Evolutionary conservation across 345 rosid species (phyloP).

Genomic region (Melaleuca quinquenervia): DNA sequence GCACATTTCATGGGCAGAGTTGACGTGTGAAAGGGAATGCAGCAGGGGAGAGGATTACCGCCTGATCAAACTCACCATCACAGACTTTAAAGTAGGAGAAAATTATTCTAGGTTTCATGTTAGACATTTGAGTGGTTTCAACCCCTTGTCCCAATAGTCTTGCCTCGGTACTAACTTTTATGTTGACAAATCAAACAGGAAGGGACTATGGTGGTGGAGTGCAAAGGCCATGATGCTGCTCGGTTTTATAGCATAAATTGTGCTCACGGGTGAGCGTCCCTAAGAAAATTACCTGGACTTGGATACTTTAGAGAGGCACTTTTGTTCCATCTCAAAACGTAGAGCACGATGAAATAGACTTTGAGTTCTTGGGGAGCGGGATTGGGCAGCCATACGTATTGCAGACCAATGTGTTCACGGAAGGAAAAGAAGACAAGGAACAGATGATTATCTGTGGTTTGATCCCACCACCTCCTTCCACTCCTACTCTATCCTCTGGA

Average conservation of each 20-base stretch:
- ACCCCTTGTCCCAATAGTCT: background rate
- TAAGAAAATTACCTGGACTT: no score
- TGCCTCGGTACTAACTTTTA: background rate
- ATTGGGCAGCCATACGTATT: constrained; percentile 70
- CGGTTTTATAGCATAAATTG: constrained; percentile 55
- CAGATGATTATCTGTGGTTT: constrained; percentile 80
- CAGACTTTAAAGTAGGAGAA: constrained; percentile 46
- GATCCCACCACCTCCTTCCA: constrained; percentile 62
- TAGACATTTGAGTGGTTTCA: background rate
- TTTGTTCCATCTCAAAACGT: constrained; percentile 71
- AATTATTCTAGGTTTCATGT: background rate
- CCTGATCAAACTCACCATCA: constrained; percentile 71
- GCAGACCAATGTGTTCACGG: constrained; percentile 76
- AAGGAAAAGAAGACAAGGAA: constrained; percentile 73
- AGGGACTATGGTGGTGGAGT: constrained; percentile 59
- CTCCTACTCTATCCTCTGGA: constrained; percentile 70
- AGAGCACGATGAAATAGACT: constrained; percentile 87
- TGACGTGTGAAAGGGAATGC: constrained; percentile 86
- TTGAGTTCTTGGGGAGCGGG: constrained; percentile 86
- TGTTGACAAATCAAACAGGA: constrained; percentile 52
- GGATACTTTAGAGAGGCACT: no score
- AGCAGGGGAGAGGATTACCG: constrained; percentile 90
- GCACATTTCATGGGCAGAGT: constrained; percentile 24
- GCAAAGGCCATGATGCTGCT: constrained; percentile 93
- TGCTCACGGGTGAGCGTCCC: no score